phyloP scores from a whole-genome alignment of 805 yeast genomes.

The Wickerhamiella occidentalis region DNA sequence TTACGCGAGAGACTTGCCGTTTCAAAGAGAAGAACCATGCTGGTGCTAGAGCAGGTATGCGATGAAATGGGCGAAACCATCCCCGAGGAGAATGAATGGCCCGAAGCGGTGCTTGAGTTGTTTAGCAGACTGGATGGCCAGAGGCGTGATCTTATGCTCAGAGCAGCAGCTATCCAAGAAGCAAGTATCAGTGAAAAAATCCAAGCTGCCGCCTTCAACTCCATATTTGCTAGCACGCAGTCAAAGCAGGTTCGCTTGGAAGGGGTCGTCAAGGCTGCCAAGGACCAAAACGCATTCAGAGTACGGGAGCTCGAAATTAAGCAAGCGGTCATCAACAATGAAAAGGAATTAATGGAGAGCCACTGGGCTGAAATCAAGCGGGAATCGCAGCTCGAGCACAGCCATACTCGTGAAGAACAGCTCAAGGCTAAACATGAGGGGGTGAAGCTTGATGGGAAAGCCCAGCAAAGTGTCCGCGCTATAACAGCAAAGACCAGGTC shows the following conservation, averaged over 20 bases:
- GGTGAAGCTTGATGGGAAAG: conserved; percentile 1
- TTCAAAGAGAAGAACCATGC: neutral
- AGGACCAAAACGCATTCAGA: neutral
- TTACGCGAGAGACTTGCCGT: neutral
- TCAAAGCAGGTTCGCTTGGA: neutral
- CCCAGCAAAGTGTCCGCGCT: neutral
- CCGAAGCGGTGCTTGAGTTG: neutral
- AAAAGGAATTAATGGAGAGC: neutral
- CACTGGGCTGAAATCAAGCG: neutral
- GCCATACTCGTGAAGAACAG: neutral
- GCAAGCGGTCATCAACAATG: neutral
- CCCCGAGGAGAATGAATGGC: conserved; percentile 1
- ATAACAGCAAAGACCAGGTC: neutral
- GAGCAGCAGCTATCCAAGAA: neutral
- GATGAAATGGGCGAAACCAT: neutral
- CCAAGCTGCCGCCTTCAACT: neutral
- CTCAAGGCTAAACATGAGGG: neutral
- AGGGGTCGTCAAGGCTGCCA: neutral
- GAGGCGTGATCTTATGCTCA: neutral
- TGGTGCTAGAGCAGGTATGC: neutral
- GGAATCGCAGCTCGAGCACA: neutral
- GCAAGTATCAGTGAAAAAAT: neutral
- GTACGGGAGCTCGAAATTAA: neutral
- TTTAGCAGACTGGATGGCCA: neutral
- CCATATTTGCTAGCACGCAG: neutral